A percentile compares a stretch with the other conserved stretches of the same genome.
Evolutionary conservation across 768 basidiomycete species (phyloP).

Genomic region (Cyathus striatus): DNA sequence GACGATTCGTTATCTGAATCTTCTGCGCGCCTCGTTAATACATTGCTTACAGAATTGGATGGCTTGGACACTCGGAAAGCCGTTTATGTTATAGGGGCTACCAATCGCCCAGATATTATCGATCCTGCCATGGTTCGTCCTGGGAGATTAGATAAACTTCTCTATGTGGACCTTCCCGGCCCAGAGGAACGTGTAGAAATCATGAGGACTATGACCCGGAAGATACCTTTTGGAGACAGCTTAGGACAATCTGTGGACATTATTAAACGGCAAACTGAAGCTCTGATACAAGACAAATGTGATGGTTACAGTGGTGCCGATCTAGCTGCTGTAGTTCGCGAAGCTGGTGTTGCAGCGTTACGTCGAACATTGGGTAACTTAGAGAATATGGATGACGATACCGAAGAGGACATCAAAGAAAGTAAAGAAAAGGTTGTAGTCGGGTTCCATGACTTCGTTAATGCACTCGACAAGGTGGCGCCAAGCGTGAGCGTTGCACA

Average conservation of each 20-base stretch:
- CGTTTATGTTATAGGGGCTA: slow-evolving; percentile 93
- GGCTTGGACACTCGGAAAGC: slow-evolving; percentile 82
- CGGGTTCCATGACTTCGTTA: slow-evolving; percentile 59
- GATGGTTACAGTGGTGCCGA: slow-evolving; percentile 94
- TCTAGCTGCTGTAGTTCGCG: slow-evolving; percentile 80
- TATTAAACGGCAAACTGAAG: slow-evolving; percentile 24
- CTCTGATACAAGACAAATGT: slow-evolving; percentile 55
- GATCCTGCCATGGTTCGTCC: slow-evolving; percentile 98
- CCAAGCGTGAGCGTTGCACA: slow-evolving; percentile 85
- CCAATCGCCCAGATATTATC: slow-evolving; percentile 95
- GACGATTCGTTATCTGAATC: slow-evolving; percentile 93
- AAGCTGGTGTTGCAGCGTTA: slow-evolving; percentile 85
- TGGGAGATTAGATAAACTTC: slow-evolving; percentile 87
- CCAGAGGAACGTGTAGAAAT: slow-evolving; percentile 79
- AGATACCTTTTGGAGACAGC: slow-evolving; percentile 54
- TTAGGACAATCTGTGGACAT: slow-evolving; percentile 8
- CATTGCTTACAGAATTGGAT: slow-evolving; percentile 89
- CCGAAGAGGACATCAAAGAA: slow-evolving; percentile 6
- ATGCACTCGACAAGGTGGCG: slow-evolving; percentile 73
- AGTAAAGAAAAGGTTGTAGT: slow-evolving; percentile 40
- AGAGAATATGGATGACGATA: slow-evolving; percentile 48
- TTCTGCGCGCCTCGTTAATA: slow-evolving; percentile 90
- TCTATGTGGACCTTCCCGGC: slow-evolving; percentile 87
- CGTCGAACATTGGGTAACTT: slow-evolving; percentile 63
- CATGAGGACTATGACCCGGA: slow-evolving; percentile 65